Conservation (phyloP, 352 stramenopile species). For the Globisporangium rhizosaccharum region DNA sequence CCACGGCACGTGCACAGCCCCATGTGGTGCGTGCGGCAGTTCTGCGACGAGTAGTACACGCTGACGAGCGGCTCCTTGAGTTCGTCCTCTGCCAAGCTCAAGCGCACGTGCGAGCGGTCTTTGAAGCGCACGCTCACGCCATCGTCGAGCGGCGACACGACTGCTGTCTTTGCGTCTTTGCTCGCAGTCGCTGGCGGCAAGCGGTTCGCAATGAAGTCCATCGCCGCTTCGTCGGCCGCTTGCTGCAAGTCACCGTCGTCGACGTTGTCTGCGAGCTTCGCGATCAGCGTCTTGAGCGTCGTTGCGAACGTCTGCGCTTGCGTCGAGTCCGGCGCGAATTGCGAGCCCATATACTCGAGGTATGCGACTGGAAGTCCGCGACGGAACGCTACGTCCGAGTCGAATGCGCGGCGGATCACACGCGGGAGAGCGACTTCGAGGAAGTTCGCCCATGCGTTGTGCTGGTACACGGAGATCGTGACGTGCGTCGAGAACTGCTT, state of each 20-base stretch:
- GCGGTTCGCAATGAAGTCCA: slow-evolving; percentile 74
- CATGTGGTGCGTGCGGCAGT: slow-evolving; percentile 84
- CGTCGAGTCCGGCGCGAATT: slow-evolving; percentile 35
- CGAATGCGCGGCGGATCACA: slow-evolving; percentile 74
- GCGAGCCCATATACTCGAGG: slow-evolving; percentile 64
- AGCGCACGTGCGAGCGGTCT: slow-evolving; percentile 59
- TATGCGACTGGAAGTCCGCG: slow-evolving; percentile 69
- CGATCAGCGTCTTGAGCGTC: slow-evolving; percentile 42
- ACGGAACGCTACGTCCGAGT: slow-evolving; percentile 68
- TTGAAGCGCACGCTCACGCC: slow-evolving; percentile 53
- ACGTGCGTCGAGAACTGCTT: slow-evolving; percentile 83
- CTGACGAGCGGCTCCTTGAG: slow-evolving; percentile 53
- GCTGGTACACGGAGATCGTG: slow-evolving; percentile 86
- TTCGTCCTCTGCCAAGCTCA: slow-evolving; percentile 62
- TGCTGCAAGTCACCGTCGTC: slow-evolving; percentile 50
- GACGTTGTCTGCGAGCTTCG: slow-evolving; percentile 44
- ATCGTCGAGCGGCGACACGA: slow-evolving; percentile 28
- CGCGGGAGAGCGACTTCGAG: slow-evolving; percentile 72
- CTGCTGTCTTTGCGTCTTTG: slow-evolving; percentile 8
- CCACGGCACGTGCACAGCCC: slow-evolving; percentile 57
- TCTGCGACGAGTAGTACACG: slow-evolving; percentile 66
- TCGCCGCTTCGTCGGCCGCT: slow-evolving; percentile 65
- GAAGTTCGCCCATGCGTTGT: slow-evolving; percentile 87
- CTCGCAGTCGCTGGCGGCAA: slow-evolving; percentile 36
- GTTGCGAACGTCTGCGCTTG: slow-evolving; percentile 46